These are phyloP conservation scores for Candida loeiensis DNA, from an alignment of 805 yeast genomes.

Conservation along the genomic window DNA sequence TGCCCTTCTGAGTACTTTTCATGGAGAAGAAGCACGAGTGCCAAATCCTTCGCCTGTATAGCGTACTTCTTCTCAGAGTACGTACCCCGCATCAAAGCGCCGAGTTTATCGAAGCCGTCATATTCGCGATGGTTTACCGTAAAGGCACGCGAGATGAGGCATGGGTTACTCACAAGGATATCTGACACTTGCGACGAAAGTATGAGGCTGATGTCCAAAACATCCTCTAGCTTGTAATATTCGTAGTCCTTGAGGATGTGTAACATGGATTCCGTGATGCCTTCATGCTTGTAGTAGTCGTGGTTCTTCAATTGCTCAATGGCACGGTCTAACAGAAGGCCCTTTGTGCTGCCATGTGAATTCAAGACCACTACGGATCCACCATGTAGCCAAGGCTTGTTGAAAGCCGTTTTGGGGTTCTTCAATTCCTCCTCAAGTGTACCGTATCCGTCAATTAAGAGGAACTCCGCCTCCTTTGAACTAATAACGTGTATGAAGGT, in stretches of 20 bases:
- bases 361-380: conserved; percentile 25
- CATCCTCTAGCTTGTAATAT: conserved; percentile 5
- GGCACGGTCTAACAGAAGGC: conserved; percentile 8
- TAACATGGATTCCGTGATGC: not conserved
- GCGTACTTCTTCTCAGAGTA: not conserved
- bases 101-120: not conserved
- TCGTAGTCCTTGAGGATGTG: not conserved
- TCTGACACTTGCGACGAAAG: conserved; percentile 1
- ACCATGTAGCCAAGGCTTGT: conserved; percentile 52
- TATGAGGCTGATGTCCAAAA: conserved; percentile 8
- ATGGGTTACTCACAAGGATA: conserved; percentile 5
- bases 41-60: not conserved
- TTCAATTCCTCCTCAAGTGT: conserved; percentile 46
- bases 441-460: conserved; percentile 47
- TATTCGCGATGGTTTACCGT: not conserved
- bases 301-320: conserved; percentile 8
- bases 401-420: conserved; percentile 44
- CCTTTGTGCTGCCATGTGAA: conserved; percentile 3
- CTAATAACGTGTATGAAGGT: conserved; percentile 8
- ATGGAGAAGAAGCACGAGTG: conserved; percentile 3
- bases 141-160: conserved; percentile 1
- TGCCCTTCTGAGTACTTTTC: not conserved
- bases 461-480: conserved; percentile 18
- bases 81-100: not conserved
- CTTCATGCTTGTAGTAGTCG: conserved; percentile 2